Evolutionary conservation across 2,329 filamentous ascomycete species (phyloP).

Genomic region (Geosmithia morbida): DNA sequence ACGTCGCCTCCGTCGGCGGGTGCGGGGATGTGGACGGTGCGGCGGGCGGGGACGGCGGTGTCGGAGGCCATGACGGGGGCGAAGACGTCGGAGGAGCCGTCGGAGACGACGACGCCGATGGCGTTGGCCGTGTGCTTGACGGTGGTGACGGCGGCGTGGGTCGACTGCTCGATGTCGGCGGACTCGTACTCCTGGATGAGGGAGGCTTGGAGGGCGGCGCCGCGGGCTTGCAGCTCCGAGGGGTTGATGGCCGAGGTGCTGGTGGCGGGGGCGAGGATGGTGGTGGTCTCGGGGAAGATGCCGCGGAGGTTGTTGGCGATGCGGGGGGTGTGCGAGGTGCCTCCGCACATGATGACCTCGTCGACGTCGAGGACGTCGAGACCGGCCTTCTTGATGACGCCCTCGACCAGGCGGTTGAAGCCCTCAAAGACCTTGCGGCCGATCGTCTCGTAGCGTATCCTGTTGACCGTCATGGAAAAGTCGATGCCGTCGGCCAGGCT

Average conservation of each 20-base stretch:
- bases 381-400: slow-evolving; percentile 79
- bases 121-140: slow-evolving; percentile 82
- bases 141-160: slow-evolving; percentile 86
- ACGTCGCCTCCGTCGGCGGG: slow-evolving; percentile 78
- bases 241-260: slow-evolving; percentile 73
- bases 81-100: slow-evolving; percentile 54
- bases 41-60: slow-evolving; percentile 79
- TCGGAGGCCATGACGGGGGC: slow-evolving; percentile 69
- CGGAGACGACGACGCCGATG: slow-evolving; percentile 64
- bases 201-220: slow-evolving; percentile 89
- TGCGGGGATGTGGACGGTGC: slow-evolving; percentile 63
- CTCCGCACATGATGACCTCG: slow-evolving; percentile 86
- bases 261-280: slow-evolving; percentile 72
- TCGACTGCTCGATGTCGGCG: slow-evolving; percentile 89
- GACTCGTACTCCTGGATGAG: slow-evolving; percentile 89
- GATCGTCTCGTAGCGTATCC: slow-evolving; percentile 82
- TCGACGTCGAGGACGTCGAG: slow-evolving; percentile 87
- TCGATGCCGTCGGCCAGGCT: slow-evolving; percentile 79
- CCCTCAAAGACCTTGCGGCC: slow-evolving; percentile 75
- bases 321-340: slow-evolving; percentile 85
- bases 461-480: slow-evolving; percentile 84
- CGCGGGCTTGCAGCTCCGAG: slow-evolving; percentile 75
- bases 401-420: slow-evolving; percentile 73
- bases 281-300: slow-evolving; percentile 70
- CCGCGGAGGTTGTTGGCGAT: slow-evolving; percentile 67